These are phyloP conservation scores for Penicillium sp. DNA, from an alignment of 2,329 filamentous ascomycete species.

Conservation along the genomic window DNA sequence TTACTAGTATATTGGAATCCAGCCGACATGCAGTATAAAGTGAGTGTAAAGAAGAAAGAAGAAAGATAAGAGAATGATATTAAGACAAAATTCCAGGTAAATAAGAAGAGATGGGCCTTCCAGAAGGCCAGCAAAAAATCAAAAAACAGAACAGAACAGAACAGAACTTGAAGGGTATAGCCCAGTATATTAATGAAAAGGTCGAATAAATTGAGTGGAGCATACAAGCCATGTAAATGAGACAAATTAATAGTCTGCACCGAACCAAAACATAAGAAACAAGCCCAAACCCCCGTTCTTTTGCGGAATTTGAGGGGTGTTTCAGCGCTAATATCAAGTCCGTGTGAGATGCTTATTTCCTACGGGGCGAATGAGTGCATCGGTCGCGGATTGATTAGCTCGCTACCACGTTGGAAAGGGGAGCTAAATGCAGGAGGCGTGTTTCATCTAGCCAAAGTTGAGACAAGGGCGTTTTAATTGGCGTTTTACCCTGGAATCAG, in stretches of 20 bases:
- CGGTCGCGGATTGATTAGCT: constrained; percentile 18
- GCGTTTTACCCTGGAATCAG: neutral
- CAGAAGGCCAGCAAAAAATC: constrained; percentile 27
- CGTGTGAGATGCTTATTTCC: constrained; percentile 22
- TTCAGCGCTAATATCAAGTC: constrained; percentile 5
- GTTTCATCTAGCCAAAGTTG: constrained; percentile 4
- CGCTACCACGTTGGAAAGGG: constrained; percentile 11
- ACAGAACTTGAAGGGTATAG: neutral
- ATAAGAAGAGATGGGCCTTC: constrained; percentile 33
- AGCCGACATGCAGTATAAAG: constrained; percentile 5
- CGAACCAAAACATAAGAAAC: neutral
- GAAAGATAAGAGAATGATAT: constrained; percentile 8
- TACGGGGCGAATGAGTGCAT: constrained; percentile 17
- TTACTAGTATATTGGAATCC: constrained; percentile 4
- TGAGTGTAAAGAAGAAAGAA: neutral
- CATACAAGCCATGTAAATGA: constrained; percentile 14
- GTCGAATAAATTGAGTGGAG: constrained; percentile 17
- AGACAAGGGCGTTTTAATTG: neutral
- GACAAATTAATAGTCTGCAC: constrained; percentile 11
- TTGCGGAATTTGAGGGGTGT: constrained; percentile 5
- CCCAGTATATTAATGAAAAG: constrained; percentile 12
- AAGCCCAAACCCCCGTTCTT: neutral
- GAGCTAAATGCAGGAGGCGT: constrained; percentile 7
- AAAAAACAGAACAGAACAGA: constrained; percentile 9
- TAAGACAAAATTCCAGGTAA: constrained; percentile 11